Conservation (phyloP, 257 asterid species). For the Solanum virginianum region DNA sequence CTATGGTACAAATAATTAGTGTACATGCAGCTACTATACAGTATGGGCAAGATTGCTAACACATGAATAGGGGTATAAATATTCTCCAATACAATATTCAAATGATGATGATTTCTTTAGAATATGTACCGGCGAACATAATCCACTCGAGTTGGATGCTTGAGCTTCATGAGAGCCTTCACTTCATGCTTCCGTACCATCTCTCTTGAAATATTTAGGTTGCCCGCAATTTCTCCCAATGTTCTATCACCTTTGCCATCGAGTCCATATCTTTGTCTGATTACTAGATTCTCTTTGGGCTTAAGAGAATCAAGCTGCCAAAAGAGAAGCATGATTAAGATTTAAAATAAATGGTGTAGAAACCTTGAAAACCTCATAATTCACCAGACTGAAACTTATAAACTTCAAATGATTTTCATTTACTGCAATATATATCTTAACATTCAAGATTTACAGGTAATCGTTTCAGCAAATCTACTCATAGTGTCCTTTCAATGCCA, state of each 20-base stretch:
- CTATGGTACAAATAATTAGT: slow-evolving; percentile 25
- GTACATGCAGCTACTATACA: background rate
- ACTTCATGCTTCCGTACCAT: slow-evolving; percentile 92
- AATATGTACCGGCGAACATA: slow-evolving; percentile 61
- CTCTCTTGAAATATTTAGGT: slow-evolving; percentile 81
- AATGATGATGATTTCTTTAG: slow-evolving; percentile 11
- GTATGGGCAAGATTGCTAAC: background rate
- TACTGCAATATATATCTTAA: background rate
- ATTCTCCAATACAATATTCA: background rate
- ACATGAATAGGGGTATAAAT: background rate
- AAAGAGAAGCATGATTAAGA: background rate
- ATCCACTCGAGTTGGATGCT: slow-evolving; percentile 83
- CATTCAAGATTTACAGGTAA: background rate
- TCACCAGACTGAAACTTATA: background rate
- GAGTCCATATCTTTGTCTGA: slow-evolving; percentile 90
- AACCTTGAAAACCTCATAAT: background rate
- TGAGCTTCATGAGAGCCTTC: slow-evolving; percentile 96
- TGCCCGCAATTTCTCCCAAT: slow-evolving; percentile 92
- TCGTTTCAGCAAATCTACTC: background rate
- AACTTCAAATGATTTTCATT: background rate
- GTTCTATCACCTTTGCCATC: slow-evolving; percentile 91
- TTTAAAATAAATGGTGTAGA: background rate
- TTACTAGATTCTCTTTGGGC: slow-evolving; percentile 93
- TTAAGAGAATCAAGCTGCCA: slow-evolving; percentile 88
- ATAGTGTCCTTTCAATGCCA: background rate